Evolutionary conservation across 805 yeast species (phyloP).

Genomic region (Blastobotrys terrestris): DNA sequence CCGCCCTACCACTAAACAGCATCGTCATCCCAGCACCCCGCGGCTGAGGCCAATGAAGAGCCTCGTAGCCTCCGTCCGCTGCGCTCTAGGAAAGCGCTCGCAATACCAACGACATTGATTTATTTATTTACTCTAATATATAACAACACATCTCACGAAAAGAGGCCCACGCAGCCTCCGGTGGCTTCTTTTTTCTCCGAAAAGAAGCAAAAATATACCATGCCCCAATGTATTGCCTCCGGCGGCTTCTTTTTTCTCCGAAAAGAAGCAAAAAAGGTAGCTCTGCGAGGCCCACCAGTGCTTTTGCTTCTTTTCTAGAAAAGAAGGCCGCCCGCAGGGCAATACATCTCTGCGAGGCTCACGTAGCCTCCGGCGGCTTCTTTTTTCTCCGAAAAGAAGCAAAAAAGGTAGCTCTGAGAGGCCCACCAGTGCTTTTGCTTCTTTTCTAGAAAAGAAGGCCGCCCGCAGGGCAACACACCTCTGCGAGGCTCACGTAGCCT

Average conservation of each 20-base stretch:
- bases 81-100: not conserved
- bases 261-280: not conserved
- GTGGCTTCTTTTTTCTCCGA: too few species aligned
- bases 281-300: not conserved
- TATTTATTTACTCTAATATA: too few species aligned
- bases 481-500: not conserved
- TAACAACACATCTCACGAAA: too few species aligned
- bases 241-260: not conserved
- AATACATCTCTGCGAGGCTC: not conserved
- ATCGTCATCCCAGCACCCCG: not conserved
- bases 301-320: not conserved
- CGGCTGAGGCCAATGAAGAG: not conserved
- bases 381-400: not conserved
- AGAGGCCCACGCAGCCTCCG: too few species aligned
- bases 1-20: not conserved
- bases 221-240: not conserved
- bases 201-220: too few species aligned
- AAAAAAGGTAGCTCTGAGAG: not conserved
- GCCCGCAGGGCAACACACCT: not conserved
- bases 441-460: not conserved
- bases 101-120: not conserved
- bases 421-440: not conserved
- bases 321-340: not conserved
- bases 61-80: not conserved
- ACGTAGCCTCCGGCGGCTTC: not conserved